phyloP scores from a whole-genome alignment of 371 early-diverging fungal genomes.

The Rhizopus delemar region DNA sequence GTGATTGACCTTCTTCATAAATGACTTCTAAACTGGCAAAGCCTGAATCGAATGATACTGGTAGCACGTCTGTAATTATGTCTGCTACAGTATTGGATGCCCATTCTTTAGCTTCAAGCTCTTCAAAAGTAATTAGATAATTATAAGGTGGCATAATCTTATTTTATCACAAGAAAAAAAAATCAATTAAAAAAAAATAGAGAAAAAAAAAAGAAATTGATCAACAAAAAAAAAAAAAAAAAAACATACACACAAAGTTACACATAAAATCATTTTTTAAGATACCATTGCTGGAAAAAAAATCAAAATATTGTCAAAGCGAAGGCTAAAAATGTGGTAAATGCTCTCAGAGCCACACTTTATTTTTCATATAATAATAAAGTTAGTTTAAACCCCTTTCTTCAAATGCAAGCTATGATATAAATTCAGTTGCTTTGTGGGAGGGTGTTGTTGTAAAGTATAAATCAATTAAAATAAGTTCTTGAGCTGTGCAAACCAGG shows the following conservation, averaged over 20 bases:
- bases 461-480: no score
- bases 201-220: neutral
- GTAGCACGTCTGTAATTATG: constrained; percentile 29
- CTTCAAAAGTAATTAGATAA: constrained; percentile 36
- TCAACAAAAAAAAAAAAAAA: constrained; percentile 10
- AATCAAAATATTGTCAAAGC: no score
- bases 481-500: constrained; percentile 1
- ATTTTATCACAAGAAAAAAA: constrained; percentile 4
- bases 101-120: constrained; percentile 43
- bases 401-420: no score
- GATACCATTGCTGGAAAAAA: no score
- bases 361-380: neutral
- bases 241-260: constrained; percentile 3
- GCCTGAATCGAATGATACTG: constrained; percentile 33
- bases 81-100: constrained; percentile 32
- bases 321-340: constrained; percentile 14
- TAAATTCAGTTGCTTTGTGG: no score
- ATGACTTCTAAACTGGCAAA: constrained; percentile 3
- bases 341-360: neutral
- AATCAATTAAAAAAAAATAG: constrained; percentile 14
- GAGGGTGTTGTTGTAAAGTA: no score
- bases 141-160: constrained; percentile 23
- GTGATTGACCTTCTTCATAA: neutral
- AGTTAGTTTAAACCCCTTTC: neutral
- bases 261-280: neutral